These are phyloP conservation scores for Gigaspora rosea DNA, from an alignment of 192 early-diverging fungal genomes.

Conservation along the genomic window DNA sequence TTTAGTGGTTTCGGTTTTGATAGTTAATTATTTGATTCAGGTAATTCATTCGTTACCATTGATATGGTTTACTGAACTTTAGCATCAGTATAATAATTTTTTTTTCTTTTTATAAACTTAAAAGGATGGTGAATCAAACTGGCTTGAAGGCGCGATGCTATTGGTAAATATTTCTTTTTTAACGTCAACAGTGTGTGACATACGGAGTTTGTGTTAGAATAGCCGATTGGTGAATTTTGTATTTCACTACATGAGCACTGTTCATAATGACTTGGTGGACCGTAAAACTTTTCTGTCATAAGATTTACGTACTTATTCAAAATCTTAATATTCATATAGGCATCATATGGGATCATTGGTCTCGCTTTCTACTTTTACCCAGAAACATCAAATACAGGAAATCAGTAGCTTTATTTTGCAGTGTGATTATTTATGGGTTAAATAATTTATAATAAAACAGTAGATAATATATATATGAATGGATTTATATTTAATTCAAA, in stretches of 20 bases:
- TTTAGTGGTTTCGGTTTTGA: slow-evolving; percentile 73
- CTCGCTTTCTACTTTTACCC: slow-evolving; percentile 77
- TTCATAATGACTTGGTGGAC: too few species aligned
- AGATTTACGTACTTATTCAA: too few species aligned
- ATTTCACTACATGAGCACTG: too few species aligned
- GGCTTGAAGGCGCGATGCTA: slow-evolving; percentile 87
- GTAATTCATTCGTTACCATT: slow-evolving; percentile 5
- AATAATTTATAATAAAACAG: too few species aligned
- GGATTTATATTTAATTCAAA: too few species aligned
- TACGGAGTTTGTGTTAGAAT: too few species aligned
- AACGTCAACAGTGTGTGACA: too few species aligned
- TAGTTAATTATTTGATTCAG: slow-evolving; percentile 73
- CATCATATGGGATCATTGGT: slow-evolving; percentile 80
- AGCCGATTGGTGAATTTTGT: too few species aligned
- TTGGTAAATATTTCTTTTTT: slow-evolving; percentile 34
- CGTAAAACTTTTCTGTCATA: too few species aligned
- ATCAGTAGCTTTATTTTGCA: too few species aligned
- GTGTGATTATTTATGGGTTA: too few species aligned
- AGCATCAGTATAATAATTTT: neutral
- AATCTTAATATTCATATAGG: slow-evolving; percentile 3
- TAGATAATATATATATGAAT: too few species aligned
- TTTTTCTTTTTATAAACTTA: neutral
- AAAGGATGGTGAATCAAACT: slow-evolving; percentile 83
- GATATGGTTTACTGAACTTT: neutral
- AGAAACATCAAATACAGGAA: neutral